Conservation (phyloP, 306 rosid species). For the Lotus japonicus region DNA sequence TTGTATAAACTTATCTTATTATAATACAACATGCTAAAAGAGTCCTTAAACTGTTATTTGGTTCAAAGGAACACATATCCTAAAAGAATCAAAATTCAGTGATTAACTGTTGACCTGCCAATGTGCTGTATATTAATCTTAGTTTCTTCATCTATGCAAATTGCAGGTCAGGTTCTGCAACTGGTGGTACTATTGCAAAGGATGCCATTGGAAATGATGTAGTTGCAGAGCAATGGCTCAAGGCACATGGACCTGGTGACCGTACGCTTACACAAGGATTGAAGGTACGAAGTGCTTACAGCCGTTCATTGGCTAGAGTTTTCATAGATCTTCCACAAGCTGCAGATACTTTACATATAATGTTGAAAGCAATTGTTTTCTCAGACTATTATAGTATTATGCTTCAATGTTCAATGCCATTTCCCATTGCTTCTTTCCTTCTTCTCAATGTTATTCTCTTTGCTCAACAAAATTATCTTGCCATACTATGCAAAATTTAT, state of each 20-base stretch:
- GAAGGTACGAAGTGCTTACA: conserved; percentile 37
- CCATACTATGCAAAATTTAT: neutral
- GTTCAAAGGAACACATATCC: neutral
- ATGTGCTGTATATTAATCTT: neutral
- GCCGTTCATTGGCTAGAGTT: neutral
- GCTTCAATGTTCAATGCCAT: neutral
- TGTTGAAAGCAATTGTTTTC: neutral
- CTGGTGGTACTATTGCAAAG: conserved; percentile 68
- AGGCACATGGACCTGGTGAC: conserved; percentile 84
- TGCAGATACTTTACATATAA: neutral
- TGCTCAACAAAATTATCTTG: neutral
- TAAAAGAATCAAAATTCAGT: conserved; percentile 3
- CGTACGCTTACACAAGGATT: conserved; percentile 89
- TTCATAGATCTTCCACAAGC: neutral
- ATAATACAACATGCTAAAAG: neutral
- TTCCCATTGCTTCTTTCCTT: neutral
- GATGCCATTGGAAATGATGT: conserved; percentile 91
- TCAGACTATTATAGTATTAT: too few relatives aligned
- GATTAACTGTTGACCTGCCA: neutral
- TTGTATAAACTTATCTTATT: neutral
- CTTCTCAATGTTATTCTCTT: neutral
- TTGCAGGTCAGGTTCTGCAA: conserved; percentile 56
- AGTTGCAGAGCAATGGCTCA: conserved; percentile 67
- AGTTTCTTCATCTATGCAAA: neutral
- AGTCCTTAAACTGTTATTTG: neutral